Conservation (phyloP, 805 yeast species). For the Starmerella lactis-condensi region DNA sequence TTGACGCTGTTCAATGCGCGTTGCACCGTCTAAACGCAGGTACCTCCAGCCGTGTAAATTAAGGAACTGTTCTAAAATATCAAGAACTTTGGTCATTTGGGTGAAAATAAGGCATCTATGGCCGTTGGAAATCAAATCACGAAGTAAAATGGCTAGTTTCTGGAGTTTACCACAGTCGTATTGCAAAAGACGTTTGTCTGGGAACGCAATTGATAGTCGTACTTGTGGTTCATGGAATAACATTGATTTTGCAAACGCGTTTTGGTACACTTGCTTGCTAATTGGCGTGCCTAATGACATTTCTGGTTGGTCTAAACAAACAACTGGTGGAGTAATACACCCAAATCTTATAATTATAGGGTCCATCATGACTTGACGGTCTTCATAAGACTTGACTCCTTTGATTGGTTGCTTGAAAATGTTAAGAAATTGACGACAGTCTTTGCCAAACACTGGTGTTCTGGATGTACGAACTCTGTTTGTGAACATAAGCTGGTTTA, state of each 20-base stretch:
- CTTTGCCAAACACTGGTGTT: slow-evolving; percentile 49
- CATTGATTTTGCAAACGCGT: slow-evolving; percentile 2
- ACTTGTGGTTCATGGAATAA: slow-evolving; percentile 72
- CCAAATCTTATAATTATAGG: slow-evolving; percentile 55
- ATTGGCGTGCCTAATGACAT: slow-evolving; percentile 14
- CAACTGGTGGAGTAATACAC: slow-evolving; percentile 74
- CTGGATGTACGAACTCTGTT: slow-evolving; percentile 48
- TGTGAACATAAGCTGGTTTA: slow-evolving; percentile 40
- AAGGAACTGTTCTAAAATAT: slow-evolving; percentile 77
- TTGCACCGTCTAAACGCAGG: slow-evolving; percentile 91
- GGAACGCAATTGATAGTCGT: slow-evolving; percentile 80
- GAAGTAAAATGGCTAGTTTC: slow-evolving; percentile 54
- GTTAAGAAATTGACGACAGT: slow-evolving; percentile 26
- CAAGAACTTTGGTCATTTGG: slow-evolving; percentile 94
- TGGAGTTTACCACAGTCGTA: slow-evolving; percentile 96
- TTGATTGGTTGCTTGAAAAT: slow-evolving; percentile 11
- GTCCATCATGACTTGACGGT: slow-evolving; percentile 25
- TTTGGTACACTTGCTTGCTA: slow-evolving; percentile 1
- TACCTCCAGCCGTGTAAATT: slow-evolving; percentile 88
- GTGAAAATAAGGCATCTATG: slow-evolving; percentile 92
- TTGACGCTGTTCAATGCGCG: slow-evolving; percentile 93
- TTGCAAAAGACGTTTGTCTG: slow-evolving; percentile 78
- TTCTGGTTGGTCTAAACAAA: slow-evolving; percentile 44
- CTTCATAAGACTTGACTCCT: slow-evolving; percentile 17
- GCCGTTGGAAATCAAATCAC: slow-evolving; percentile 63